Percentiles rank a stretch among this genome's conserved stretches.
These are phyloP conservation scores for Stagonosporopsis cucurbitacearum DNA, from an alignment of 2,329 filamentous ascomycete genomes.

Conservation along the genomic window DNA sequence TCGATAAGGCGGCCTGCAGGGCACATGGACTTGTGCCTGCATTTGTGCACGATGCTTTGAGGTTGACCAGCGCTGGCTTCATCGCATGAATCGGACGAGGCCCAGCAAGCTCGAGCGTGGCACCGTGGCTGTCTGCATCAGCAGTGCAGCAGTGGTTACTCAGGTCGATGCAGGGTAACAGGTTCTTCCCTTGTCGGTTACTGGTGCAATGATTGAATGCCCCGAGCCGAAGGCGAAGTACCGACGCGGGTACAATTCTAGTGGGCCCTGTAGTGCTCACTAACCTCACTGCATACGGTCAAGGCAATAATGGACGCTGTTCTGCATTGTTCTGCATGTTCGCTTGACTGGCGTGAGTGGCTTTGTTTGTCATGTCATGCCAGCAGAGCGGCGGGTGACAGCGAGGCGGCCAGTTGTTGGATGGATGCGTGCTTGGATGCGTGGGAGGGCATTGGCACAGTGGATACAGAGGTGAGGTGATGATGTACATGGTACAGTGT, in stretches of 20 bases:
- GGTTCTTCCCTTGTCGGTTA: constrained; percentile 30
- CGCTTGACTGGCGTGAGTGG: constrained; percentile 21
- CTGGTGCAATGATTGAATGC: constrained; percentile 33
- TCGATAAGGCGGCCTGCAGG: constrained; percentile 28
- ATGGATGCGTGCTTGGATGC: constrained; percentile 11
- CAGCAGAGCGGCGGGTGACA: constrained; percentile 10
- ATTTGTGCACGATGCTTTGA: constrained; percentile 21
- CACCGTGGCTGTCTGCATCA: constrained; percentile 22
- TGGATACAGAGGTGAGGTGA: constrained; percentile 8
- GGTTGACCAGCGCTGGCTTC: constrained; percentile 24
- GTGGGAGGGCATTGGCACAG: constrained; percentile 10
- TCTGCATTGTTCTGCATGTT: constrained; percentile 20
- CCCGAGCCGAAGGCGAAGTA: constrained; percentile 33
- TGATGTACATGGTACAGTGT: no score
- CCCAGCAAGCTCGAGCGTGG: constrained; percentile 19
- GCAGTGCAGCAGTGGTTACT: constrained; percentile 36
- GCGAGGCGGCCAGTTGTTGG: constrained; percentile 23
- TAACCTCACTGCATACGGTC: constrained; percentile 26
- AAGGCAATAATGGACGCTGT: constrained; percentile 20
- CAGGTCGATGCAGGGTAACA: constrained; percentile 38
- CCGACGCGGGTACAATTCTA: constrained; percentile 29
- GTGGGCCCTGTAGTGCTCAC: constrained; percentile 24
- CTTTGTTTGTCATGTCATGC: constrained; percentile 16
- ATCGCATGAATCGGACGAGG: constrained; percentile 3
- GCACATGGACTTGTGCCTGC: constrained; percentile 26